Base-by-base conservation (phyloP, 352 stramenopile genomes). In the Globisporangium camurandrum region DNA sequence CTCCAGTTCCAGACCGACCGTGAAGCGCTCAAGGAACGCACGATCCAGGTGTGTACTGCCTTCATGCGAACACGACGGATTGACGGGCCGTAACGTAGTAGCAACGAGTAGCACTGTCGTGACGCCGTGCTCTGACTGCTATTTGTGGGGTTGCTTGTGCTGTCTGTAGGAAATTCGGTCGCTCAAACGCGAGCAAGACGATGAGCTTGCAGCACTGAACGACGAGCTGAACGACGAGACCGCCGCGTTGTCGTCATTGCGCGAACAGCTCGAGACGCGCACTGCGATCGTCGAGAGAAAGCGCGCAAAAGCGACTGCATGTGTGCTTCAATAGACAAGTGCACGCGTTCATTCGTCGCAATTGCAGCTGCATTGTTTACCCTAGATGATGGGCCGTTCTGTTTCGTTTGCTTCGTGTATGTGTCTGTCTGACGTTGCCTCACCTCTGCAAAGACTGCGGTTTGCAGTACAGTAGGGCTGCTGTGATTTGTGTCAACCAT, bases 181-280 rank as follows among this genome's bases (percentile, higher is more conserved):
- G 3, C 45, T 86, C 39, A 86, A 83, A 54, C 64, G 58, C 12
- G 50, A 85, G 45, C 75, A 88, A 50, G 78, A 88, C 45, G 58
- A 77, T 7, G 67, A 86, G 27, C 41, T 84, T 4, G 55, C 46
- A 26, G 61, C 47, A 14, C 50, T 90, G n/a, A 65, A 75, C 27
- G 57, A 59, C 19, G 56, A 88, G 6, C 30, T 86, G 31, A 69
- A 66, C 26, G 71, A 84, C 12, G 75, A 78, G 46, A 70, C 67
- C 41, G 60, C 64, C n/a, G 38, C 71, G 20, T 47, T 86, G 26
- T 58, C 57, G 27, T 59, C 67, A 34, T 56, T 90, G 19, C 75
- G 63, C 2, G 70, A 86, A n/a, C 65, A 75, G 27, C 44, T 86
- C 30, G 65, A 84, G 26, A 52, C 70, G 10, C 74, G 82, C 39